Evolutionary conservation across 495 filamentous ascomycete species (phyloP).

Genomic region (Chaetomium tenue): DNA sequence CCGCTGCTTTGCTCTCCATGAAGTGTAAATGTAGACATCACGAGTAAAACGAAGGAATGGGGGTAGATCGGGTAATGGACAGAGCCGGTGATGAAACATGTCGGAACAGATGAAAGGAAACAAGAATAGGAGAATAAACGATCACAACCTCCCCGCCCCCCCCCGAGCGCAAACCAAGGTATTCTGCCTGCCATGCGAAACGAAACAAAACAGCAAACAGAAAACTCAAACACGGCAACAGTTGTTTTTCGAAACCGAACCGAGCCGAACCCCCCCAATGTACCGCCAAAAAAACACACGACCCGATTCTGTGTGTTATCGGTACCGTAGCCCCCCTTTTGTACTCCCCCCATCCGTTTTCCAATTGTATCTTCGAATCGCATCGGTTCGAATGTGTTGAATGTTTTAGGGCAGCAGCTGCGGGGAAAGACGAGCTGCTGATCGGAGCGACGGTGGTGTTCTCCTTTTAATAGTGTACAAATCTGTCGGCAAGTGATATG

Average conservation of each 20-base stretch:
- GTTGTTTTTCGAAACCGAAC: constrained; percentile 3
- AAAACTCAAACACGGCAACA: constrained; percentile 1
- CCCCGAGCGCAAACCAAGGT: neutral
- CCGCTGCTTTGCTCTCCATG: constrained; percentile 8
- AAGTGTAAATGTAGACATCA: constrained; percentile 10
- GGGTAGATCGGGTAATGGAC: neutral
- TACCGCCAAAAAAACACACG: neutral
- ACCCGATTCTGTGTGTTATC: neutral
- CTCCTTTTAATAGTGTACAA: too few species aligned
- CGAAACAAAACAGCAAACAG: neutral
- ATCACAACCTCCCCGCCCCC: neutral
- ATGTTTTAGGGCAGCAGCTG: too few species aligned
- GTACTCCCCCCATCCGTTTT: neutral
- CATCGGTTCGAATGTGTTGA: neutral
- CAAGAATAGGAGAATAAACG: neutral
- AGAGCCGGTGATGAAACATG: constrained; percentile 2
- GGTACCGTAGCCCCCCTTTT: neutral
- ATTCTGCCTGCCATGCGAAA: constrained; percentile 8
- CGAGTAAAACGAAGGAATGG: neutral
- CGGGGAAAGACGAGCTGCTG: too few species aligned
- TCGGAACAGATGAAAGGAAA: neutral
- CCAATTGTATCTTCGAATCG: neutral
- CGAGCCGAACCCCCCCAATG: neutral
- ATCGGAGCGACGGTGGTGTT: too few species aligned
- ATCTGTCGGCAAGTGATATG: too few species aligned